Base-by-base conservation (phyloP, 2,329 filamentous ascomycete genomes). In the Pestalotiopsis sp. region DNA sequence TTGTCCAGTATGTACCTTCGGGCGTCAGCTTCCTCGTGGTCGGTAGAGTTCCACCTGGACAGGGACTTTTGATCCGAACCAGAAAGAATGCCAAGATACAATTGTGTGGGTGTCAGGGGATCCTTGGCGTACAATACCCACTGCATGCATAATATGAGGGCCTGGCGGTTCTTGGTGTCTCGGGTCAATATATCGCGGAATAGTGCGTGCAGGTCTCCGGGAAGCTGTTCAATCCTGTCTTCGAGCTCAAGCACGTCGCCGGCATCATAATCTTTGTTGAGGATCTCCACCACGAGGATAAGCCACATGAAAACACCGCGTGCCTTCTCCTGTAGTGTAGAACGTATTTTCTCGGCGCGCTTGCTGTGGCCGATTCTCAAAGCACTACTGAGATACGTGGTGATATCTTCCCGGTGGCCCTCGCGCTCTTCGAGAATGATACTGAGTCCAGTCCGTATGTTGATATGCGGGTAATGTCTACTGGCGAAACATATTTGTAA, bases 221-320 rank as follows among this genome's bases (percentile, higher is more conserved):
- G 84, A 49, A 84, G 78, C 38, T 83, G 78, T 9, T 74, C 27
- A 2, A 86, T 75, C 67, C 74, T 76, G 66, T 74, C 69, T n/a
- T 73, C 71, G 4, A 84, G 66, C 0, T 68, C 70, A 25, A 75
- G 70, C 0, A 80, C 69, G 0, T 75, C 72, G 1, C 83, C 82
- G 6, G 72, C 61, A 13, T 79, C 74, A 56, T 74, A 77, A 49
- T 82, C 81, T 60, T 80, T 78, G 65, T 85, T 84, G 0, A 86
- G 72, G 2, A 84, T 84, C 1, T 73, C 68, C 0, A 85, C 76
- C 3, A 85, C 83, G 0, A 85, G 71, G 0, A 83, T 78, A 1
- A 81, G 80, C 82, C 84, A 86, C 69, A 85, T 71, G 64, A 86
- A 85, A 4, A 86, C 74, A 0, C 83, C 81, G 1, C 76, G 77